Percentiles rank a stretch among this genome's conserved stretches.
phyloP scores from a whole-genome alignment of 2,329 filamentous ascomycete genomes.

The Camillea tinctor region DNA sequence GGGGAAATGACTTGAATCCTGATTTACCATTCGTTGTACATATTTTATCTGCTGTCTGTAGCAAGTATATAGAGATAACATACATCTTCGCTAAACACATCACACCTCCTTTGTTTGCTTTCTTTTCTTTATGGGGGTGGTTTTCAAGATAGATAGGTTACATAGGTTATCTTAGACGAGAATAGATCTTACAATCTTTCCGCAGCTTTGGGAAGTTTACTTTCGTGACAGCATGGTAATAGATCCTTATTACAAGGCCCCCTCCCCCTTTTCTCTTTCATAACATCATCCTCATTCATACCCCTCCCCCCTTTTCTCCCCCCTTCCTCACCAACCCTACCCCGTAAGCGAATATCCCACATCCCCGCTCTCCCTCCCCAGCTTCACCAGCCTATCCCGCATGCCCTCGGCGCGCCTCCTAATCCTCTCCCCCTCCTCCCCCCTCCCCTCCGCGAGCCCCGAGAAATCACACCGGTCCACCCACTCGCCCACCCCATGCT shows the following conservation, averaged over 20 bases:
- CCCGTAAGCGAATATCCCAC: constrained; percentile 64
- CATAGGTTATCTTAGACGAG: too few species aligned
- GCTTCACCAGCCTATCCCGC: constrained; percentile 58
- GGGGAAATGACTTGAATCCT: too few species aligned
- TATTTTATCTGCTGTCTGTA: not conserved
- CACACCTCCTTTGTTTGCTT: too few species aligned
- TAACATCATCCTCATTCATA: not conserved
- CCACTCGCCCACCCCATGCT: constrained; percentile 71
- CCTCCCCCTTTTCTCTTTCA: not conserved
- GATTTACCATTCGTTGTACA: not conserved
- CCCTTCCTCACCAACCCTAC: constrained; percentile 31
- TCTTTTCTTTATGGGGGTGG: too few species aligned
- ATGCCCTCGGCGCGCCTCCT: constrained; percentile 59
- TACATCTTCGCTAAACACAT: too few species aligned
- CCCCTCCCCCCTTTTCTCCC: not conserved
- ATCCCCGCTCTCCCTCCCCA: constrained; percentile 59
- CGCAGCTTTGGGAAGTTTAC: too few species aligned
- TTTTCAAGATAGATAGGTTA: too few species aligned
- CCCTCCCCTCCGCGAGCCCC: constrained; percentile 10
- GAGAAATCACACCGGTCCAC: constrained; percentile 58
- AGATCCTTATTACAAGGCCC: too few species aligned
- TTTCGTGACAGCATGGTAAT: too few species aligned
- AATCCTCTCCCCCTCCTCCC: constrained; percentile 39
- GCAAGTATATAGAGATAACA: not conserved
- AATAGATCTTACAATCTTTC: too few species aligned